A percentile compares a stretch with the other conserved stretches of the same genome.
Conservation (phyloP, 441 rosid species). For the Populus trichocarpa region DNA sequence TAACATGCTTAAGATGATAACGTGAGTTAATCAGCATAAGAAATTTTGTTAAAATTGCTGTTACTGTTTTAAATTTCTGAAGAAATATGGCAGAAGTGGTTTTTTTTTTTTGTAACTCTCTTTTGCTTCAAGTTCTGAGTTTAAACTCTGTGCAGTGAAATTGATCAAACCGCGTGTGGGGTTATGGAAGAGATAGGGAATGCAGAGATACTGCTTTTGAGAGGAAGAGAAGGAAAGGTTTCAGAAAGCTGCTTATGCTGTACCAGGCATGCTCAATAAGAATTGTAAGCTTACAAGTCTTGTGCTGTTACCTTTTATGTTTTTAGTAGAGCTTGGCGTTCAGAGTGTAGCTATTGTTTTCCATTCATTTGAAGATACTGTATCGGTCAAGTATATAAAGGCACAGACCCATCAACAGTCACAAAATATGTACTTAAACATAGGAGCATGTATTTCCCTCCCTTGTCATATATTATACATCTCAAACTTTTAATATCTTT, state of each 20-base stretch:
- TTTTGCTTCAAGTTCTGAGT: background rate
- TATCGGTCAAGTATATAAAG: background rate
- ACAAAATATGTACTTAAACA: background rate
- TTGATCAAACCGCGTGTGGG: conserved; percentile 63
- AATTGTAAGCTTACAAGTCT: conserved; percentile 21
- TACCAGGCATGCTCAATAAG: conserved; percentile 65
- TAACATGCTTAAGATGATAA: conserved; percentile 78
- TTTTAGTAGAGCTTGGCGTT: background rate
- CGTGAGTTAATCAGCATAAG: conserved; percentile 36
- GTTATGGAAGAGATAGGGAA: conserved; percentile 68
- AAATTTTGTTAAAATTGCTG: background rate
- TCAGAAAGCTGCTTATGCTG: conserved; percentile 83
- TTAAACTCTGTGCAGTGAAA: conserved; percentile 49
- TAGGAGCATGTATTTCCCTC: background rate
- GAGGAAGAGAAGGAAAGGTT: conserved; percentile 64
- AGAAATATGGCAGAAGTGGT: background rate
- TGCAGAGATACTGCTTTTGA: conserved; percentile 62
- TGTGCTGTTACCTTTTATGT: background rate
- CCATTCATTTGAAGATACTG: background rate
- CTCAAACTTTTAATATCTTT: background rate
- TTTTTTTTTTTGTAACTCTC: background rate
- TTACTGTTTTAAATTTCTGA: background rate
- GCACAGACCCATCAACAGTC: background rate
- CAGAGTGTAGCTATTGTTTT: background rate
- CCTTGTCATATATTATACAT: background rate